These are phyloP conservation scores for Hypoxylon sp. DNA, from an alignment of 2,329 filamentous ascomycete species.

Conservation along the genomic window DNA sequence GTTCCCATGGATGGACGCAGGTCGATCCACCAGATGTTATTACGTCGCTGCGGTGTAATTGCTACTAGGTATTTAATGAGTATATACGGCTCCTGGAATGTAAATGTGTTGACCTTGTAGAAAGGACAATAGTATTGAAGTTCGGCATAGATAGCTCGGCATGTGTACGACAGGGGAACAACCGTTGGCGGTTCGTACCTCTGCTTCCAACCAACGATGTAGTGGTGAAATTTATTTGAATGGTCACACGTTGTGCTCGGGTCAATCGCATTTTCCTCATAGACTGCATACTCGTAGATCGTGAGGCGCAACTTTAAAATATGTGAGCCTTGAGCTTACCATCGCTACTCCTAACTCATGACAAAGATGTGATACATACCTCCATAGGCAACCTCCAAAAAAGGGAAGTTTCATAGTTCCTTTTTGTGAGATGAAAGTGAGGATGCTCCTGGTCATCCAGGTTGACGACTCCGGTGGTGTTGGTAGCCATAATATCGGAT, in stretches of 20 bases:
- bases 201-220: no score
- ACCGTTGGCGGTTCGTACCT: neutral
- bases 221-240: constrained; percentile 30
- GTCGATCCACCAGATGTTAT: constrained; percentile 13
- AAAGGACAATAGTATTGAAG: constrained; percentile 17
- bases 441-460: constrained; percentile 5
- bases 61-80: constrained; percentile 7
- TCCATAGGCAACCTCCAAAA: constrained; percentile 1
- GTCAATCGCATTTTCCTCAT: neutral
- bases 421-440: neutral
- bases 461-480: neutral
- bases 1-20: neutral
- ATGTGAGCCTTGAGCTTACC: constrained; percentile 15
- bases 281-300: constrained; percentile 31
- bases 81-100: neutral
- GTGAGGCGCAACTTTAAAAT: constrained; percentile 27
- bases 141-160: constrained; percentile 12
- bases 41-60: constrained; percentile 22
- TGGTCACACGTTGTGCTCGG: neutral
- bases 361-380: constrained; percentile 15
- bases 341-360: neutral
- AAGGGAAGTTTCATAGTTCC: constrained; percentile 4
- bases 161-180: constrained; percentile 3
- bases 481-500: neutral
- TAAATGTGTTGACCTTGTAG: constrained; percentile 25